phyloP scores from a whole-genome alignment of 805 yeast genomes.

The Wickerhamiella cacticola region DNA sequence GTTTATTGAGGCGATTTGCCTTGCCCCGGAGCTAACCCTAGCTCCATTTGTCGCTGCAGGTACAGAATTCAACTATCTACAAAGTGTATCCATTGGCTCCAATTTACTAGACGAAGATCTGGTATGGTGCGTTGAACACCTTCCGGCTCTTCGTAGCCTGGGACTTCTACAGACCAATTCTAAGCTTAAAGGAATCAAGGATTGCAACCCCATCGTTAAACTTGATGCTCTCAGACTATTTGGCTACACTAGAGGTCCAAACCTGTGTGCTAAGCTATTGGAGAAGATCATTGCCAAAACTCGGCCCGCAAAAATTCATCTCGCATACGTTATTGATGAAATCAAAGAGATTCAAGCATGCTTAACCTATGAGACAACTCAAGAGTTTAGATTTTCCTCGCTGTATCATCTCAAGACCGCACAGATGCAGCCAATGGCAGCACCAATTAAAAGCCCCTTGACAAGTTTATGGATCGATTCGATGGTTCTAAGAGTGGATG shows the following conservation, averaged over 20 bases:
- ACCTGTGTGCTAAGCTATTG: neutral
- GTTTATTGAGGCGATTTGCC: neutral
- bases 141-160: neutral
- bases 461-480: neutral
- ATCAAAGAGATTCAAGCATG: neutral
- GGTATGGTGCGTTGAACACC: slow-evolving; percentile 1
- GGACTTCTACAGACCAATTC: neutral
- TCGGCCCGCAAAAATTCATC: neutral
- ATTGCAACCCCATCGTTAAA: neutral
- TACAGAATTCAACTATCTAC: neutral
- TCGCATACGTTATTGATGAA: neutral
- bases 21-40: neutral
- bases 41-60: neutral
- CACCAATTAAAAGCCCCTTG: neutral
- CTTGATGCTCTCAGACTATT: neutral
- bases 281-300: neutral
- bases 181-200: neutral
- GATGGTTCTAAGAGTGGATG: neutral
- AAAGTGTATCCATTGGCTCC: neutral
- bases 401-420: neutral
- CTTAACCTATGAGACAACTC: neutral
- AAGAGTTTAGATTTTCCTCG: neutral
- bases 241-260: neutral
- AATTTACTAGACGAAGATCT: neutral
- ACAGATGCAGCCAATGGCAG: neutral